Evolutionary conservation across 2,329 filamentous ascomycete species (phyloP), one percentile per base, ranked within the genome.

Genomic region (Cercospora canescens): DNA sequence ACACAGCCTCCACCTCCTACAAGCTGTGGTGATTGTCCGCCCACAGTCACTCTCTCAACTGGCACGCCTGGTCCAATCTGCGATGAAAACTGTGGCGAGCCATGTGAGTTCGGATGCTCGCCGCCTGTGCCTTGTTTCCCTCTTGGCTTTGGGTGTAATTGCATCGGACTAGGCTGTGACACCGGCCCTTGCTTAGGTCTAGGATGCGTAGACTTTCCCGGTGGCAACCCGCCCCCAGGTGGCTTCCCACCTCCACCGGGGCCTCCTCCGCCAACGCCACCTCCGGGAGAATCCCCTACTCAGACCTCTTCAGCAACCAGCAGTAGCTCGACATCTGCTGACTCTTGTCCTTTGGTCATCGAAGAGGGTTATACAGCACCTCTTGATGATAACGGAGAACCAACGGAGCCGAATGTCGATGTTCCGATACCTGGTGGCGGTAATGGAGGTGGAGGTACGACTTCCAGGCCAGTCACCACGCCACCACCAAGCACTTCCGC

Each of bases 31-130:
- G n/a, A 37, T 14, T 66, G 62, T 18, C 59, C 64, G 8, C 50
- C 59, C 4, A n/a, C 52, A 8, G 32, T 66, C 32, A 66, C 59
- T 39, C 21, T 26, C 16, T 45, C 39, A 2, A 21, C 39, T 18
- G 64, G 59, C 32, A 60, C 64, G 2, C 64, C 64, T n/a, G 59
- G 50, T 9, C 64, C 64, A 8, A 48, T 41, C n/a, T 66, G 64
- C 35, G 48, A 35, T 1, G 45, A 26, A 32, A 60, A 35, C 14
- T 66, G 64, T 35, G 64, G 58, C 24, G 37, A 35, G 8, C 52
- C 16, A 37, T 64, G 62, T 56, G 24, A 37, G 16, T 24, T 39
- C 6, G 32, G 32, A 32, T 64, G 62, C 32, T 54, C 55, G 28
- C 28, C 28, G 26, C 30, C 34, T 9, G 18, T 60, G 32, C 62